Conservation (phyloP, 2,329 filamentous ascomycete species). For the Triangularia verruculosa region DNA sequence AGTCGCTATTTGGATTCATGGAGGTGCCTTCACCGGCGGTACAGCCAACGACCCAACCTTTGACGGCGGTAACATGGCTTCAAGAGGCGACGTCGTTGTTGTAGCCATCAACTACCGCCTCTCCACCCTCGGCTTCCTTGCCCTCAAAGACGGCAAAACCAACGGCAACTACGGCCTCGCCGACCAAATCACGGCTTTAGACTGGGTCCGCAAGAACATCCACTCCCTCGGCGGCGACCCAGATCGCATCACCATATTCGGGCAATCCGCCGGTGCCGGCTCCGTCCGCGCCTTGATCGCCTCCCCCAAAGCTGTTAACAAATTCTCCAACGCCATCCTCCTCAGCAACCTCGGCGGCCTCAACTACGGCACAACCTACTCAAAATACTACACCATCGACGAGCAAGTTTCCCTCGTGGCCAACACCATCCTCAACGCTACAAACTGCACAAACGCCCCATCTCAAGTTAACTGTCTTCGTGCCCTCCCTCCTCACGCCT, state of each 20-base stretch:
- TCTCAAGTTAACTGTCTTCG: conserved; percentile 54
- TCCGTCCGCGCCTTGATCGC: conserved; percentile 51
- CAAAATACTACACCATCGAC: conserved; percentile 55
- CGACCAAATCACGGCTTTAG: conserved; percentile 48
- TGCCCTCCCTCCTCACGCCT: conserved; percentile 40
- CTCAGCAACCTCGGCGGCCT: conserved; percentile 42
- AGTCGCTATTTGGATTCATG: conserved; percentile 43
- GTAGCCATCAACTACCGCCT: conserved; percentile 61
- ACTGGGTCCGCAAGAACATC: conserved; percentile 52
- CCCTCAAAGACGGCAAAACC: conserved; percentile 44
- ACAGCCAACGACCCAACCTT: conserved; percentile 37
- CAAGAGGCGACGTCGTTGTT: conserved; percentile 56
- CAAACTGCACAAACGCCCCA: conserved; percentile 49
- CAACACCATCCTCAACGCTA: conserved; percentile 47
- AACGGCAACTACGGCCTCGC: conserved; percentile 49
- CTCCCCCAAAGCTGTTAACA: conserved; percentile 44
- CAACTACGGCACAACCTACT: conserved; percentile 57
- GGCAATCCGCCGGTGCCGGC: conserved; percentile 52
- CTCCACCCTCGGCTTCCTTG: conserved; percentile 56
- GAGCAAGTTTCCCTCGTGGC: conserved; percentile 49
- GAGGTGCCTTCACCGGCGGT: conserved; percentile 55
- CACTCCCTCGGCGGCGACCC: conserved; percentile 55
- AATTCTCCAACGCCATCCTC: conserved; percentile 47
- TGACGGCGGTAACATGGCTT: conserved; percentile 56
- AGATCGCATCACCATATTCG: conserved; percentile 53